A percentile compares a stretch with the other conserved stretches of the same genome.
Conservation (phyloP, 2,329 filamentous ascomycete species). For the Beauveria asiatica region DNA sequence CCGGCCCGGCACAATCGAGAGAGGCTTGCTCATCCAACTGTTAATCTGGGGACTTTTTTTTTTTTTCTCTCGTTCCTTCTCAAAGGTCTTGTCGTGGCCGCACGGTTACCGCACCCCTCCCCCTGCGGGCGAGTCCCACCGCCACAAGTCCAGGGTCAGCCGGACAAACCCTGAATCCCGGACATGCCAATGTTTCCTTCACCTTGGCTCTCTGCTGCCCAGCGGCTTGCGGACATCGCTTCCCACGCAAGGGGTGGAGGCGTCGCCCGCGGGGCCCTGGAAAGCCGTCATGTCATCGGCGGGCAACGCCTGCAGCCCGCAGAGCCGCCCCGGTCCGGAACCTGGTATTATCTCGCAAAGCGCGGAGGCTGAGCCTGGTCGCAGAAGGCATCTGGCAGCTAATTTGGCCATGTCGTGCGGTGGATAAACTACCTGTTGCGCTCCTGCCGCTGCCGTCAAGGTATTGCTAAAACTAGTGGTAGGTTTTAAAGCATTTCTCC, state of each 20-base stretch:
- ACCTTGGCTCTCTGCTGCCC: background rate
- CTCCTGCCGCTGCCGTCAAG: background rate
- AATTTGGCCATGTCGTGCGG: background rate
- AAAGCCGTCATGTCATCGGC: slow-evolving; percentile 1
- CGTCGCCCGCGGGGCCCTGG: background rate
- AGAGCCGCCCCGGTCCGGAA: slow-evolving; percentile 2
- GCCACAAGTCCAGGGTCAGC: slow-evolving; percentile 5
- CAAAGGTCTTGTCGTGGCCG: background rate
- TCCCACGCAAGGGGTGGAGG: background rate
- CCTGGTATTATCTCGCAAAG: background rate
- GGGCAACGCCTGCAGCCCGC: background rate
- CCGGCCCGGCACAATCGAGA: background rate
- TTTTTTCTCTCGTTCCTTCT: background rate
- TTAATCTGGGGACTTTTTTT: slow-evolving; percentile 5
- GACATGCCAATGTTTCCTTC: background rate
- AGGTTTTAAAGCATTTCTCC: background rate
- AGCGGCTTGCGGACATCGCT: slow-evolving; percentile 1
- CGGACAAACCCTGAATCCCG: slow-evolving; percentile 10
- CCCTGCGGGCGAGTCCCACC: slow-evolving; percentile 3
- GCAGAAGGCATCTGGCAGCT: slow-evolving; percentile 3
- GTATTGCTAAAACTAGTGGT: background rate
- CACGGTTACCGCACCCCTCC: background rate
- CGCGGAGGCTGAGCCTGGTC: background rate
- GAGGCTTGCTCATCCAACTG: background rate
- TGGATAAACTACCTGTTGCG: background rate